Evolutionary conservation across 2,329 filamentous ascomycete genomes (phyloP).

Genomic region (Colletotrichum musae): DNA sequence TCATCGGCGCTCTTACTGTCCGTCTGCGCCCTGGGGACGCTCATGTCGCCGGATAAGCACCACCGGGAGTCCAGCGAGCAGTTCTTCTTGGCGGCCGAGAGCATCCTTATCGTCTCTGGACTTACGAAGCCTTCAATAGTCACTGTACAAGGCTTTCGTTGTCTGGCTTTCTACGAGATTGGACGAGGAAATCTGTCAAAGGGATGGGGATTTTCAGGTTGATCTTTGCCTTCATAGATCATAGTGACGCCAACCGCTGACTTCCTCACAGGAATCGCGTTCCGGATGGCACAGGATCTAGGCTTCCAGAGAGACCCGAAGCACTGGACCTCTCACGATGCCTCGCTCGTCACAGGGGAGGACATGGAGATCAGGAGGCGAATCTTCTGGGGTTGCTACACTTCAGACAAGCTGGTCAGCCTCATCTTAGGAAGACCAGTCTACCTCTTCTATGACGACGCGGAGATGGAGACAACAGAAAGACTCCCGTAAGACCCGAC

Average conservation of each 20-base stretch:
- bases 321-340: conserved; percentile 43
- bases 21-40: conserved; percentile 45
- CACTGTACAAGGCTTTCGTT: conserved; percentile 46
- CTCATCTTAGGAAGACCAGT: conserved; percentile 41
- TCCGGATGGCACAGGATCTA: conserved; percentile 49
- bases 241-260: background rate
- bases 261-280: conserved; percentile 45
- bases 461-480: conserved; percentile 35
- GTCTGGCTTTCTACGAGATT: conserved; percentile 48
- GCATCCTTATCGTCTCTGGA: conserved; percentile 45
- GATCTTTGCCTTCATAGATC: background rate
- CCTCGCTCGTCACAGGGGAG: conserved; percentile 41
- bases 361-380: conserved; percentile 47
- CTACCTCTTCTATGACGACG: conserved; percentile 34
- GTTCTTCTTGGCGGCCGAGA: conserved; percentile 46
- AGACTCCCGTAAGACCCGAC: conserved; percentile 14
- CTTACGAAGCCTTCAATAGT: conserved; percentile 44
- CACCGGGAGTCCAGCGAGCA: conserved; percentile 38
- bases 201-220: conserved; percentile 48
- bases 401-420: conserved; percentile 47
- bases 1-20: conserved; percentile 44
- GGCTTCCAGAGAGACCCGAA: conserved; percentile 48
- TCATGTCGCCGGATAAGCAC: conserved; percentile 38
- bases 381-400: conserved; percentile 51
- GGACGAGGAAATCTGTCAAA: conserved; percentile 47